Conservation (phyloP, 2,329 filamentous ascomycete species). For the Aureobasidium subglaciale region DNA sequence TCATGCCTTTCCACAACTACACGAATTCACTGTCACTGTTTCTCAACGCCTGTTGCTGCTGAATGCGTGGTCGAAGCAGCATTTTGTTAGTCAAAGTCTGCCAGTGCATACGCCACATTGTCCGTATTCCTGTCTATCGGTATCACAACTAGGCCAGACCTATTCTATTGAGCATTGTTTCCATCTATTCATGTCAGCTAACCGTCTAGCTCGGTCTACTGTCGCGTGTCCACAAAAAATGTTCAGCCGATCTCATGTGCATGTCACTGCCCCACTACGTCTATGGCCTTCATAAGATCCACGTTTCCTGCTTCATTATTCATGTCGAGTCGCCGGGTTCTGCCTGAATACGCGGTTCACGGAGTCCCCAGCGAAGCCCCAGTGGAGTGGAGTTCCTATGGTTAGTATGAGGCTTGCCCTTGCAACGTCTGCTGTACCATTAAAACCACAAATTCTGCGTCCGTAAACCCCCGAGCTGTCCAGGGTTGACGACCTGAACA, state of each 20-base stretch:
- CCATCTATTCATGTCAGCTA: neutral
- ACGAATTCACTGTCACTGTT: neutral
- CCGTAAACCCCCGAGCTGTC: neutral
- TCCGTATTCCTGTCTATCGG: neutral
- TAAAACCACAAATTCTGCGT: neutral
- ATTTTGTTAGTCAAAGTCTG: neutral
- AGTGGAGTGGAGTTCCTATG: neutral
- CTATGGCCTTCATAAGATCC: neutral
- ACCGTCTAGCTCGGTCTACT: neutral
- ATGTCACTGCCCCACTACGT: conserved; percentile 12
- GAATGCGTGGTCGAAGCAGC: neutral
- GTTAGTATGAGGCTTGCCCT: neutral
- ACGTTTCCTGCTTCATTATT: neutral
- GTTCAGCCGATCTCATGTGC: neutral
- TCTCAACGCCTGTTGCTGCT: neutral
- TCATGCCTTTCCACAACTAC: neutral
- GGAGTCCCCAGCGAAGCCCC: neutral
- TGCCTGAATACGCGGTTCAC: neutral
- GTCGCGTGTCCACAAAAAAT: conserved; percentile 9
- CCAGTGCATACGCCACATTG: conserved; percentile 1
- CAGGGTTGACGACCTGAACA: neutral
- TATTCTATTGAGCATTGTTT: neutral
- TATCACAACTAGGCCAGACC: neutral
- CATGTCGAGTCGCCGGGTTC: neutral
- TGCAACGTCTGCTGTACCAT: neutral